These are phyloP conservation scores for Ceratocystis alfenasii DNA, from an alignment of 2,329 filamentous ascomycete species.

Conservation along the genomic window DNA sequence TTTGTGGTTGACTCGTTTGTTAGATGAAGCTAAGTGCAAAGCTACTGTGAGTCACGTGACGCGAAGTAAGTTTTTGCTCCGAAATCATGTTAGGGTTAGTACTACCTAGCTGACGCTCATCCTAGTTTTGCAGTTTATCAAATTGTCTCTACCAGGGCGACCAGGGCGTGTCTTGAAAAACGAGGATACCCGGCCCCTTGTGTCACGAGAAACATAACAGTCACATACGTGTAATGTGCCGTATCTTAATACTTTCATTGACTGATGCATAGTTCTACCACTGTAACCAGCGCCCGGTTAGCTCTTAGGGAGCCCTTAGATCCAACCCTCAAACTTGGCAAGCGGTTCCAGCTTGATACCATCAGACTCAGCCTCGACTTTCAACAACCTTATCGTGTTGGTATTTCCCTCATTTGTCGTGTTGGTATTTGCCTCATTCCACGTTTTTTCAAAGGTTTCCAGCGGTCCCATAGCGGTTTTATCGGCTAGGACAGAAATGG, in stretches of 20 bases:
- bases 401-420: constrained; percentile 34
- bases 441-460: constrained; percentile 50
- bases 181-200: not conserved
- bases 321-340: constrained; percentile 36
- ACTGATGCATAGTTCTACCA: not conserved
- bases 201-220: not conserved
- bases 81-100: not conserved
- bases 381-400: constrained; percentile 55
- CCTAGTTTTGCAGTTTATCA: not conserved
- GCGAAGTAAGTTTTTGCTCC: not conserved
- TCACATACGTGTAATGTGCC: not conserved
- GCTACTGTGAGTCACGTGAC: not conserved
- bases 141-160: not conserved
- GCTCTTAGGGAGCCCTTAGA: not conserved
- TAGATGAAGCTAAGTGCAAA: not conserved
- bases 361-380: constrained; percentile 60
- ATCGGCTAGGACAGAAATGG: constrained; percentile 65
- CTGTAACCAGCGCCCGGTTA: not conserved
- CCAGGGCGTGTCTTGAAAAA: not conserved
- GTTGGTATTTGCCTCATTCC: constrained; percentile 44
- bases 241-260: not conserved
- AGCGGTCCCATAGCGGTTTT: constrained; percentile 57
- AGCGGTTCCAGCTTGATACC: constrained; percentile 42
- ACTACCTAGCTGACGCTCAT: not conserved
- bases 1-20: not conserved